phyloP scores from a whole-genome alignment of 2,329 filamentous ascomycete genomes.

The Stagonosporopsis chrysanthemi region DNA sequence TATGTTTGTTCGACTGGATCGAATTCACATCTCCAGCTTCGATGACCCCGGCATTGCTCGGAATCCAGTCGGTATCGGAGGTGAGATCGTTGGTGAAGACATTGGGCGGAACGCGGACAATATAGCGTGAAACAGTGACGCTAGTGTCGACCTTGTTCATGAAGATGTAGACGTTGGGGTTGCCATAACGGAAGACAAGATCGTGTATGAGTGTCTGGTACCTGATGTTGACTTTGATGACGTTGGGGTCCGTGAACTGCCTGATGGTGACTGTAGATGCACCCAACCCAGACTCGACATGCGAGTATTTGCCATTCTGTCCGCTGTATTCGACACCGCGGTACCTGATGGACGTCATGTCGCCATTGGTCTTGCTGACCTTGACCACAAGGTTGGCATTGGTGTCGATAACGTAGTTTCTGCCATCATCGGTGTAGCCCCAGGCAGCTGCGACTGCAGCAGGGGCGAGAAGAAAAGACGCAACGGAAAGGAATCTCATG shows the following conservation, averaged over 20 bases:
- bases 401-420: conserved; percentile 51
- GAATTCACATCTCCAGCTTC: conserved; percentile 34
- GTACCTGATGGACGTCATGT: conserved; percentile 68
- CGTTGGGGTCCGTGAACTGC: conserved; percentile 36
- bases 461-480: conserved; percentile 32
- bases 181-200: conserved; percentile 65
- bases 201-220: conserved; percentile 67
- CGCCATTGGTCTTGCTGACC: conserved; percentile 59
- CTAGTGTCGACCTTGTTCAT: conserved; percentile 54
- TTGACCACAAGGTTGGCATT: conserved; percentile 37
- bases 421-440: conserved; percentile 51
- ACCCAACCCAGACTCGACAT: conserved; percentile 65
- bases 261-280: conserved; percentile 60
- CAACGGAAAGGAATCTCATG: conserved; percentile 29
- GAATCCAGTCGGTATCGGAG: conserved; percentile 46
- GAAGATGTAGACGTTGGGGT: conserved; percentile 61
- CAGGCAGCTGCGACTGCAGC: conserved; percentile 48
- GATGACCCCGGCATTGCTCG: conserved; percentile 23
- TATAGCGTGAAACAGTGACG: conserved; percentile 52
- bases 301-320: conserved; percentile 54
- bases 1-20: conserved; percentile 31
- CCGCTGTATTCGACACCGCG: conserved; percentile 62
- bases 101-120: conserved; percentile 36
- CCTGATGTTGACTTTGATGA: conserved; percentile 66
- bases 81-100: conserved; percentile 42